Evolutionary conservation across 345 rosid genomes (phyloP), one percentile per base, ranked within the genome.

Genomic region (Brassica cretica): DNA sequence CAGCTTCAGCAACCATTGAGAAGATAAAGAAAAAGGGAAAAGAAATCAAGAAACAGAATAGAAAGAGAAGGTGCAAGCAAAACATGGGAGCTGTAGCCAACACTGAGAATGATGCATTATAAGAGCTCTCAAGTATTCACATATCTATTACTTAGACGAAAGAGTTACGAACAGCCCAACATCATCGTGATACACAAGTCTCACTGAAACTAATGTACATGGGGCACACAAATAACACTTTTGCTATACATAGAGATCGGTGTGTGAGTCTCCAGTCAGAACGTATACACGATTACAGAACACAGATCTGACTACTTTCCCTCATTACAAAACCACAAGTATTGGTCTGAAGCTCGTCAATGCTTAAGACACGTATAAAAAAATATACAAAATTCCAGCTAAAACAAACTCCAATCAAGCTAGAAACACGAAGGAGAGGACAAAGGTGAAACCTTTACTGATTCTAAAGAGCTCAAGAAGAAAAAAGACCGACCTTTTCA

Each of bases 401-500:
- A 49, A 68, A 46, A 49, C 16, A 18, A 67, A 4, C 33, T 51
- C 14, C n/a, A 64, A 63, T 9, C 27, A 59, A 24, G 68, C 58
- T 30, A 18, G 10, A 72, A 3, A 64, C 44, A 32, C 19, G 21
- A 51, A 14, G 24, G 61, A 32, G 9, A 8, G 19, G 18, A 41
- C 59, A 64, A 53, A 74, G 64, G 55, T n/a, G 21, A 9, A 12
- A 12, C 14, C 29, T 62, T 8, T 1, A 70, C 0, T 51, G 65
- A 29, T 71, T 56, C 46, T 56, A 70, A 49, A 33, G 25, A 77
- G 59, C 64, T n/a, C 21, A 72, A 60, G 61, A 25, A 64, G n/a
- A 11, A 74, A 44, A 55, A 4, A 68, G 5, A 53, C 81, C 1
- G 9, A 95, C 98, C 94, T 95, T 95, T 66, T 95, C 99, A 66